Conservation (phyloP, 2,329 filamentous ascomycete genomes). For the Diaporthe sp. region DNA sequence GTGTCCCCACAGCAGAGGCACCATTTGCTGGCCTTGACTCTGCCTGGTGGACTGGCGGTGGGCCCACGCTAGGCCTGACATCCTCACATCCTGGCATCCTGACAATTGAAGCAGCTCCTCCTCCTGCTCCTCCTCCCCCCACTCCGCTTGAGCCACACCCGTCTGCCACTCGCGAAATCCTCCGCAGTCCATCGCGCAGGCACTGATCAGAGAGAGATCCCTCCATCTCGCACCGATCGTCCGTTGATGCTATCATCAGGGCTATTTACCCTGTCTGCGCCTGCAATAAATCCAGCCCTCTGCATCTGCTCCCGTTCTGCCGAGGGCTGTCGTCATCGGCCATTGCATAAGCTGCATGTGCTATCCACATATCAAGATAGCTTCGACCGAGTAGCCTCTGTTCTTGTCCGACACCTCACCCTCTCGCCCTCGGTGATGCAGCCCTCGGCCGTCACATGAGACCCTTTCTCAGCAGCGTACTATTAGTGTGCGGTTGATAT, state of each 20-base stretch:
- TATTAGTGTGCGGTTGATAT: background rate
- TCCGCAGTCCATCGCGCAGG: background rate
- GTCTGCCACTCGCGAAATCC: slow-evolving; percentile 24
- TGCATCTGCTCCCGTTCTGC: background rate
- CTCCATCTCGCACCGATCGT: background rate
- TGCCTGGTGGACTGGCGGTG: background rate
- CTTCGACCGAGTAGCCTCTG: background rate
- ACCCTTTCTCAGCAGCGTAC: background rate
- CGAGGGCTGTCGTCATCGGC: slow-evolving; percentile 10
- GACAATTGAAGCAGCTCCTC: background rate
- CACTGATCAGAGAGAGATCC: background rate
- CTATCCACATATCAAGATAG: background rate
- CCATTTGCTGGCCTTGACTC: slow-evolving; percentile 1
- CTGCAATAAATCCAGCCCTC: background rate
- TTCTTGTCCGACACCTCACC: background rate
- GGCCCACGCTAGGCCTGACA: background rate
- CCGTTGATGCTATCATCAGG: background rate
- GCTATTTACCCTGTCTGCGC: background rate
- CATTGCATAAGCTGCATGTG: slow-evolving; percentile 1
- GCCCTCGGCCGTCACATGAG: slow-evolving; percentile 1
- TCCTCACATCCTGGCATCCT: slow-evolving; percentile 18
- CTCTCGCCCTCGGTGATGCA: slow-evolving; percentile 1
- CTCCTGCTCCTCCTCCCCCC: slow-evolving; percentile 4
- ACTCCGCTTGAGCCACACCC: slow-evolving; percentile 5
- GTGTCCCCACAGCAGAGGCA: background rate